phyloP scores from a whole-genome alignment of 2,329 filamentous ascomycete species.

The Leptographium wingfieldii region DNA sequence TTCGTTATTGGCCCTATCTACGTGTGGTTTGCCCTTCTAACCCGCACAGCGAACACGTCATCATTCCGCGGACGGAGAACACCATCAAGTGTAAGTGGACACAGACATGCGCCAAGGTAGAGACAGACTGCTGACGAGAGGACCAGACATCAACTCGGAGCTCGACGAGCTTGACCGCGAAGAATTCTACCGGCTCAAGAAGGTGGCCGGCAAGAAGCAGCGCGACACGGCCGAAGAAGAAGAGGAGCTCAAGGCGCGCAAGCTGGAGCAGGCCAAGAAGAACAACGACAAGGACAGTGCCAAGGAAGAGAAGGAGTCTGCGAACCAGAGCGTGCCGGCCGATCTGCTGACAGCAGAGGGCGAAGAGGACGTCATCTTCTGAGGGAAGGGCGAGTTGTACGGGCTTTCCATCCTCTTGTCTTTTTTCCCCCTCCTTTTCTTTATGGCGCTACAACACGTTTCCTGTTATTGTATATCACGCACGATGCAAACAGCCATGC shows the following conservation, averaged over 20 bases:
- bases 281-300: slow-evolving; percentile 6
- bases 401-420: not conserved
- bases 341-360: slow-evolving; percentile 66
- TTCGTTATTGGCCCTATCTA: not conserved
- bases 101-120: slow-evolving; percentile 2
- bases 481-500: not conserved
- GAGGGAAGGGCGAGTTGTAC: slow-evolving; percentile 5
- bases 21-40: slow-evolving; percentile 1
- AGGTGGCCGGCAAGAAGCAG: slow-evolving; percentile 79
- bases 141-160: slow-evolving; percentile 84
- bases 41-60: slow-evolving; percentile 62
- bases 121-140: not conserved
- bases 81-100: slow-evolving; percentile 78
- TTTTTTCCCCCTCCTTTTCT: not conserved
- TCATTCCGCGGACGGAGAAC: slow-evolving; percentile 95
- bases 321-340: slow-evolving; percentile 29
- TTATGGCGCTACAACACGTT: not conserved
- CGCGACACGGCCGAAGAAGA: slow-evolving; percentile 60
- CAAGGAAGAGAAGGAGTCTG: slow-evolving; percentile 18
- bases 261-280: slow-evolving; percentile 34
- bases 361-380: slow-evolving; percentile 82
- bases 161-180: slow-evolving; percentile 94
- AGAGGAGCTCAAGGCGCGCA: slow-evolving; percentile 63
- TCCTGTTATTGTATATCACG: not conserved
- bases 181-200: slow-evolving; percentile 96